Base-by-base conservation (phyloP, 495 filamentous ascomycete genomes). In the Immersiella caudata region DNA sequence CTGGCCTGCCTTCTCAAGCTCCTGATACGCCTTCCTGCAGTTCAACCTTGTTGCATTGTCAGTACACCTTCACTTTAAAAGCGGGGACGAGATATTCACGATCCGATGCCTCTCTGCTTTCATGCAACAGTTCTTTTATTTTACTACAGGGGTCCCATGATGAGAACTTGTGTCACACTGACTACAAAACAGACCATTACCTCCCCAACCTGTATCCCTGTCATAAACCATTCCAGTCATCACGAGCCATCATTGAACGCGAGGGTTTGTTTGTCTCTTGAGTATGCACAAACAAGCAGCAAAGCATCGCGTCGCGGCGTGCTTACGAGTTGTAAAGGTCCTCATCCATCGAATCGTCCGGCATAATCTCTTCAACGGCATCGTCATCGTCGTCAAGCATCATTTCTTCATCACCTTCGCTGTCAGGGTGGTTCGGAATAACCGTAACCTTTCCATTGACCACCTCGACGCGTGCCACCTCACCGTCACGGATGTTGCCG, bases 401-500 rank as follows among this genome's bases (percentile, higher is more conserved):
- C 81, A 91, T 89, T 2, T 90, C 89, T 49, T 91, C 88, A 18
- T 83, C 81, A 18, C 75, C 79, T 3, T 88, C 86, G 58, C 83
- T 85, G 6, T 87, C 87, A 1, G 71, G 71, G 75, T 99, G 95
- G 76, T 98, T 97, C 33, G 94, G 83, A 7, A 95, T 66, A 3
- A 99, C 91, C 6, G 85, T 80, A 35, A 97, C 87, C 75, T 90
- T 91, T 36, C 90, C 89, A 21, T 76, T 74, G 60, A 87, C 87
- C 74, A 97, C 80, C 36, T 91, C 87, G 40, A 97, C 92, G 24
- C 84, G 81, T 2, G 94, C 95, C 2, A 76, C 74, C 79, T 99
- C 95, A 24, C 93, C 93, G 73, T 99, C 94, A 70, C 83, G 85
- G 74, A 99, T 89, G 50, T 84, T 86, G 60, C 93, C 93, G 35